Percentiles rank a stretch among this genome's conserved stretches.
Evolutionary conservation across 805 yeast species (phyloP).

Genomic region (Sugiyamaella marilandica): DNA sequence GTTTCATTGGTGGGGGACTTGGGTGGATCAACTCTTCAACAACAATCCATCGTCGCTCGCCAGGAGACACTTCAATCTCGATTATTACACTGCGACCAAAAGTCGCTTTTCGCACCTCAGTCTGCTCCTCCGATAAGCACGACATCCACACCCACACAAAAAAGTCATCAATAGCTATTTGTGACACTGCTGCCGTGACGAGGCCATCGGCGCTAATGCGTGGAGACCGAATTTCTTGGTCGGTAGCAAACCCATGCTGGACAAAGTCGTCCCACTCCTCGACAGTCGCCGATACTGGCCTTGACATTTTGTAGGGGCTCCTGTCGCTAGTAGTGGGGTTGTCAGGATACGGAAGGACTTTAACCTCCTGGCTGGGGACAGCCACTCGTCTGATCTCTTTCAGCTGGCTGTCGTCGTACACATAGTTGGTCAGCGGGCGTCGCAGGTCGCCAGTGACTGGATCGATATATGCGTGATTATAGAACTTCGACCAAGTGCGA

Average conservation of each 20-base stretch:
- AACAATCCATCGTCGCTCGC: constrained; percentile 37
- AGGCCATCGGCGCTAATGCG: constrained; percentile 21
- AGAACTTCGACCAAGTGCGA: constrained; percentile 28
- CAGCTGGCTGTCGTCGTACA: constrained; percentile 27
- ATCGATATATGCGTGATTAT: constrained; percentile 27
- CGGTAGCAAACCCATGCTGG: constrained; percentile 11
- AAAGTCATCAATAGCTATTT: constrained; percentile 77
- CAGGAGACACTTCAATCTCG: constrained; percentile 74
- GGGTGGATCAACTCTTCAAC: constrained; percentile 28
- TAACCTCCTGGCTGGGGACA: constrained; percentile 23
- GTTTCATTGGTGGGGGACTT: constrained; percentile 18
- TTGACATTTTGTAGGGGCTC: not conserved
- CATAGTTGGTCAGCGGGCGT: constrained; percentile 26
- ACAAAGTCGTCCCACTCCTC: constrained; percentile 16
- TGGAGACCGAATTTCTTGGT: constrained; percentile 4
- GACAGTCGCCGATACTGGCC: constrained; percentile 4
- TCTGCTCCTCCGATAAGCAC: constrained; percentile 68
- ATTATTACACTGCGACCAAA: constrained; percentile 81
- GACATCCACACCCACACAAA: constrained; percentile 91
- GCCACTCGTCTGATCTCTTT: constrained; percentile 28
- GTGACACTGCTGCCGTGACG: constrained; percentile 44
- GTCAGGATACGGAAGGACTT: constrained; percentile 34
- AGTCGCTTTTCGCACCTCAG: constrained; percentile 54
- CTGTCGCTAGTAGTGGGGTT: constrained; percentile 18
- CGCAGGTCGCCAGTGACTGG: constrained; percentile 27